Evolutionary conservation across 2,329 filamentous ascomycete genomes (phyloP).

Genomic region (Colletotrichum destructivum): DNA sequence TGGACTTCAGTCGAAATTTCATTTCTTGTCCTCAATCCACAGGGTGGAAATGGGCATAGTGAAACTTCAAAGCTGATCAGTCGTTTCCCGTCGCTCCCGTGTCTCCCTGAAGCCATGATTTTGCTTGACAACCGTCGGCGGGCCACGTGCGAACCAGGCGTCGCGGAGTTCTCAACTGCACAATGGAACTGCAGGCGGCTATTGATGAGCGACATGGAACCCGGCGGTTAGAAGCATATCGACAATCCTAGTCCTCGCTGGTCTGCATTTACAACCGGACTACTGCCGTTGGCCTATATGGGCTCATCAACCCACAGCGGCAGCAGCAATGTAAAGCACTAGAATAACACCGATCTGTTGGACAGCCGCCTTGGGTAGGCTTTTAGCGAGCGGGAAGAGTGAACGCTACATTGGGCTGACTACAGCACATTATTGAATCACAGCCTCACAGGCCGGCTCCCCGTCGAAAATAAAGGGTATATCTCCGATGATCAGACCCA

Average conservation of each 20-base stretch:
- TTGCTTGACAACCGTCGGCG: background rate
- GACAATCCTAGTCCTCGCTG: background rate
- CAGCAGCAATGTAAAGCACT: constrained; percentile 3
- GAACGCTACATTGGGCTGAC: constrained; percentile 28
- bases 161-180: constrained; percentile 14
- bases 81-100: constrained; percentile 9
- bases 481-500: constrained; percentile 31
- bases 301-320: background rate
- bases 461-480: constrained; percentile 20
- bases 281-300: background rate
- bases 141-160: constrained; percentile 23
- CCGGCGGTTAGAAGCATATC: background rate
- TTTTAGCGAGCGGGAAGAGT: constrained; percentile 20
- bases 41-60: constrained; percentile 15
- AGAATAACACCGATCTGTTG: background rate
- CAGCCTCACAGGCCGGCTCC: constrained; percentile 28
- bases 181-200: constrained; percentile 11
- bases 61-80: constrained; percentile 38
- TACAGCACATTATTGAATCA: constrained; percentile 22
- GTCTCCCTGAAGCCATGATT: constrained; percentile 15
- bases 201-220: background rate
- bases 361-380: constrained; percentile 7
- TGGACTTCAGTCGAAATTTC: constrained; percentile 30
- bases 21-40: background rate
- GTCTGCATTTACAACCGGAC: constrained; percentile 1